Evolutionary conservation across 805 yeast genomes (phyloP).

Genomic region (Myxozyma vanderwaltii): DNA sequence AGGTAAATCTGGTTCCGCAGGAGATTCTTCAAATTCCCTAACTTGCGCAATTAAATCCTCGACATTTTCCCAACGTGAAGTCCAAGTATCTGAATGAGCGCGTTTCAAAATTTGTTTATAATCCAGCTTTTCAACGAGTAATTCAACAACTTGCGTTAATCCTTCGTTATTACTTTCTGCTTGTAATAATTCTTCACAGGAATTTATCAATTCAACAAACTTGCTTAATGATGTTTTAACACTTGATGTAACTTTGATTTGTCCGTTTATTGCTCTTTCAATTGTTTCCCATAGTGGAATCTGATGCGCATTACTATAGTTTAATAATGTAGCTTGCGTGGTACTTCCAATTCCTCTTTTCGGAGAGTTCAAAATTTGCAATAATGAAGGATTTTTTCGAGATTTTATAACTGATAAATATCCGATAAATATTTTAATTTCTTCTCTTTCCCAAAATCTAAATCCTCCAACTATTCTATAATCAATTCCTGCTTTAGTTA

Average conservation of each 20-base stretch:
- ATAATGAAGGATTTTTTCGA: constrained; percentile 61
- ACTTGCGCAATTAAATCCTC: constrained; percentile 21
- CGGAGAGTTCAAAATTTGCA: constrained; percentile 61
- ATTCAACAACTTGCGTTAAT: constrained; percentile 8
- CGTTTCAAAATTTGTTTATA: constrained; percentile 15
- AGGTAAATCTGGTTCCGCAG: constrained; percentile 17
- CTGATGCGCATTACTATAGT: constrained; percentile 18
- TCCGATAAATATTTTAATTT: constrained; percentile 63
- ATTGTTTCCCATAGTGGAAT: constrained; percentile 28
- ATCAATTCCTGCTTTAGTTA: constrained; percentile 60
- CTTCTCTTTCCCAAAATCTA: constrained; percentile 79
- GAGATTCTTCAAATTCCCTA: constrained; percentile 2
- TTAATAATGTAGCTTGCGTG: constrained; percentile 46
- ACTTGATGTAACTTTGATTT: constrained; percentile 10
- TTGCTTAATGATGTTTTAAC: neutral
- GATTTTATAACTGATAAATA: constrained; percentile 64
- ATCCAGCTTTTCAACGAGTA: constrained; percentile 16
- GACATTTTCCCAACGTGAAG: constrained; percentile 33
- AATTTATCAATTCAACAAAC: constrained; percentile 19
- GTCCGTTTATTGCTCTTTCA: constrained; percentile 16
- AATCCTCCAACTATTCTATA: constrained; percentile 70
- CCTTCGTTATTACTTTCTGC: neutral
- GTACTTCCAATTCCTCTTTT: constrained; percentile 68
- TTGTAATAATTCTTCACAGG: constrained; percentile 10
- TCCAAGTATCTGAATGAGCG: constrained; percentile 26